phyloP scores from a whole-genome alignment of 257 asterid species.

The Nicotiana attenuata region DNA sequence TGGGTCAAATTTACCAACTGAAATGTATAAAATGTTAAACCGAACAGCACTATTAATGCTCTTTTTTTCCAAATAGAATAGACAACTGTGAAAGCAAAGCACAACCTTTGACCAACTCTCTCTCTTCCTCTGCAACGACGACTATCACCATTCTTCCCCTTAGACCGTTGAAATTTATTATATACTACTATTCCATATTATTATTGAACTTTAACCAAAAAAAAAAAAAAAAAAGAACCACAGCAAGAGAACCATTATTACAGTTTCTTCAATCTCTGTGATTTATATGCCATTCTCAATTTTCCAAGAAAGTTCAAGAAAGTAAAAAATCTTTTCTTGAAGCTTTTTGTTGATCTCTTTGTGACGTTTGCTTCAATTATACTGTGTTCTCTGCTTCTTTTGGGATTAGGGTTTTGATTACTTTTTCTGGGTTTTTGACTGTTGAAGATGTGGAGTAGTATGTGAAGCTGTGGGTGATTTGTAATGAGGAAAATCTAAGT shows the following conservation, averaged over 20 bases:
- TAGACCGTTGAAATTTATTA: slow-evolving; percentile 9
- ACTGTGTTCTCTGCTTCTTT: background rate
- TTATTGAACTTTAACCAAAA: background rate
- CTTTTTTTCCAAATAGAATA: background rate
- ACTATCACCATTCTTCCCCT: background rate
- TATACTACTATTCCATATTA: background rate
- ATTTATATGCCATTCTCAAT: background rate
- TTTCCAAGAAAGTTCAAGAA: slow-evolving; percentile 4
- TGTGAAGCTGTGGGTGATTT: slow-evolving; percentile 13
- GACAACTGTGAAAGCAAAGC: slow-evolving; percentile 14
- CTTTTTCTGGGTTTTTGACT: background rate
- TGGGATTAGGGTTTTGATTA: slow-evolving; percentile 9
- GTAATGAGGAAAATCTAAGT: slow-evolving; percentile 12
- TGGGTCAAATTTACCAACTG: background rate
- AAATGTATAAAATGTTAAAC: background rate
- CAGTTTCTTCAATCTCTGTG: background rate
- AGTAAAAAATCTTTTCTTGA: background rate
- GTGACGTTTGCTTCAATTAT: background rate
- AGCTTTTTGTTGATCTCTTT: background rate
- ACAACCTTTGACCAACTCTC: slow-evolving; percentile 25
- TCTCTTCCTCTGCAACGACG: slow-evolving; percentile 13
- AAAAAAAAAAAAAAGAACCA: background rate
- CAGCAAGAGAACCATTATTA: background rate
- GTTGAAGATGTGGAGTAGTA: background rate
- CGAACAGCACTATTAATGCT: background rate